Base-by-base conservation (phyloP, 805 yeast species). In the Zygoascus tannicola region DNA sequence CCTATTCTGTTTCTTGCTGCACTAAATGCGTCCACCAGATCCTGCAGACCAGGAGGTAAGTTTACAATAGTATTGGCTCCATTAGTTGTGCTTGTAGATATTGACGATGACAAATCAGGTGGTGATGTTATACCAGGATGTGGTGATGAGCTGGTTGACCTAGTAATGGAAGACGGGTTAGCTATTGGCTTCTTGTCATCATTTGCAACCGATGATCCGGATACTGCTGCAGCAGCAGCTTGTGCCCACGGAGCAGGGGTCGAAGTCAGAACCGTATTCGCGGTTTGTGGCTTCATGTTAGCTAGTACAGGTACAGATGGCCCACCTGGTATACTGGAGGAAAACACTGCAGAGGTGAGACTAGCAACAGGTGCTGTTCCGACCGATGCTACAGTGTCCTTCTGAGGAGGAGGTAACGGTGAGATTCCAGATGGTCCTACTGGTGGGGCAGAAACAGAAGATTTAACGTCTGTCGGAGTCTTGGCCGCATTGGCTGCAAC, bases 381-480 rank as follows among this genome's bases (percentile, higher is more conserved):
- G 18, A 40, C 45, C 7, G 38, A 20, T 10, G 15, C 38, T 5
- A n/a, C n/a, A n/a, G n/a, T n/a, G n/a, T n/a, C n/a, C n/a, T n/a
- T n/a, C n/a, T 49, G 49, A 21, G 56, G 54, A 12, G 56, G 54
- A 22, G 53, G 50, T 43, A 48, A 36, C 14, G 56, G 56, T 4
- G 54, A 49, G 15, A 44, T 43, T 21, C 47, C 56, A 28, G 30
- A 40, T 3, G 54, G 54, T 22, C 46, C 42, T 33, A 41, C 43
- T 42, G 56, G 51, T 19, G 60, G 10, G 12, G 30, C 30, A 7
- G 30, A 7, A 26, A 12, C n/a, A 23, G 40, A 33, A 22, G 44
- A 33, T 20, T 59, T 71, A 2, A 70, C 75, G 3, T 75, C 75
- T 5, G 77, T 76, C 1, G 76, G 64, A 0, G 80, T 67, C 68